Percentiles rank a stretch among this genome's conserved stretches.
Evolutionary conservation across 179 eudicot species (phyloP).

Genomic region (Pouteria campechiana): DNA sequence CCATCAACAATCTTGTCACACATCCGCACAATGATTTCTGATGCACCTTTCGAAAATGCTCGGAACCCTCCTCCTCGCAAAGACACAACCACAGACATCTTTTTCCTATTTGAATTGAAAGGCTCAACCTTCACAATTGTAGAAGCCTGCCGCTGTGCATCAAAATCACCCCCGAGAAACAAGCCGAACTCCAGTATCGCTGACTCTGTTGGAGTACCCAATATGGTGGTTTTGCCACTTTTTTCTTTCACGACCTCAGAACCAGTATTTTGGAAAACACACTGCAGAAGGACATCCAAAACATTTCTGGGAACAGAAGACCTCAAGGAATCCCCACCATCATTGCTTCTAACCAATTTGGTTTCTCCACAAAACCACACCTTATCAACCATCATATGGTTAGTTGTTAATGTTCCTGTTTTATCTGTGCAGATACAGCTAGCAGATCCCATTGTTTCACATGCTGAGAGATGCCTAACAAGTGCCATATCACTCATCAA

Average conservation of each 20-base stretch:
- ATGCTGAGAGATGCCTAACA: conserved; percentile 83
- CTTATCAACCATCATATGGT: conserved; percentile 80
- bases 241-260: conserved; percentile 67
- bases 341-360: conserved; percentile 27
- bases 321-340: conserved; percentile 5
- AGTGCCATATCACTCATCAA: conserved; percentile 75
- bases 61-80: conserved; percentile 56
- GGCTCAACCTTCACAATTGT: conserved; percentile 56
- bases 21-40: conserved; percentile 63
- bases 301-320: conserved; percentile 27
- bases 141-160: conserved; percentile 26
- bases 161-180: conserved; percentile 50
- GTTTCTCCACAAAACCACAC: conserved; percentile 55
- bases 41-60: conserved; percentile 90
- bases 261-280: conserved; percentile 59
- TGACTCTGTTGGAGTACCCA: conserved; percentile 82
- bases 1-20: conserved; percentile 47
- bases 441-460: conserved; percentile 96
- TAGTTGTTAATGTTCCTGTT: conserved; percentile 88
- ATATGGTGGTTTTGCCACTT: conserved; percentile 48
- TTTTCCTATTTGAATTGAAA: conserved; percentile 78
- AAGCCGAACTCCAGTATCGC: conserved; percentile 73
- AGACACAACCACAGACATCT: conserved; percentile 69
- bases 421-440: conserved; percentile 82
- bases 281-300: conserved; percentile 36